Percentiles rank a stretch among this genome's conserved stretches.
These are phyloP conservation scores for Talaromyces pinophilus DNA, from an alignment of 2,329 filamentous ascomycete species.

Conservation along the genomic window DNA sequence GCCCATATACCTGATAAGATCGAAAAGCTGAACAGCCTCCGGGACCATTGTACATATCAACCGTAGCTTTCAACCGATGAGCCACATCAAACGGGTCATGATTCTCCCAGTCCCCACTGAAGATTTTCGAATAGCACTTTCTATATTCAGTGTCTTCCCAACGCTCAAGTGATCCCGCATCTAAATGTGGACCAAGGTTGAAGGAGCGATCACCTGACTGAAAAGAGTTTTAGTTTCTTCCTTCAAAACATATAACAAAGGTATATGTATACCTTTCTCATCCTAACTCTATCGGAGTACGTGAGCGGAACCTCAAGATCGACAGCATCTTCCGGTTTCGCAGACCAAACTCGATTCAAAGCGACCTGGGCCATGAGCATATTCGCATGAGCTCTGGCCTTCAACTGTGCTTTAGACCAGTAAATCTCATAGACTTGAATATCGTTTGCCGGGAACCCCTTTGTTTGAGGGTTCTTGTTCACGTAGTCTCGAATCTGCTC, in stretches of 20 bases:
- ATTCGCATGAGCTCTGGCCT: constrained; percentile 41
- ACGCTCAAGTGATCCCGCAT: constrained; percentile 47
- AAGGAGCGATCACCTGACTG: constrained; percentile 42
- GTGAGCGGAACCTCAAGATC: constrained; percentile 38
- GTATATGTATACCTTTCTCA: constrained; percentile 28
- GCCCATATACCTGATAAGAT: constrained; percentile 23
- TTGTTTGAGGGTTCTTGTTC: constrained; percentile 40
- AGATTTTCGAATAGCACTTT: constrained; percentile 41
- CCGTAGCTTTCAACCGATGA: constrained; percentile 33
- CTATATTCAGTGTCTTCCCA: constrained; percentile 47
- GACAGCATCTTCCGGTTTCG: constrained; percentile 31
- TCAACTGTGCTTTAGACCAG: constrained; percentile 42
- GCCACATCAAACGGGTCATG: constrained; percentile 44
- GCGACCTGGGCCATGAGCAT: constrained; percentile 40
- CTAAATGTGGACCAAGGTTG: constrained; percentile 49
- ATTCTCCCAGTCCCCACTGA: constrained; percentile 39
- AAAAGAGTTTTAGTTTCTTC: not conserved
- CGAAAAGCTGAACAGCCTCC: constrained; percentile 44
- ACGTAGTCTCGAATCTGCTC: constrained; percentile 30
- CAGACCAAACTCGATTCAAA: constrained; percentile 46
- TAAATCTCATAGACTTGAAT: constrained; percentile 46
- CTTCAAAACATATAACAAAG: not conserved
- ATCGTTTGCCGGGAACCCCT: constrained; percentile 40
- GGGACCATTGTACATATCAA: constrained; percentile 36
- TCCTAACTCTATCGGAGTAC: constrained; percentile 45